Evolutionary conservation across 1,284 basidiomycete genomes (phyloP).

Genomic region (Ustilago bromivora): DNA sequence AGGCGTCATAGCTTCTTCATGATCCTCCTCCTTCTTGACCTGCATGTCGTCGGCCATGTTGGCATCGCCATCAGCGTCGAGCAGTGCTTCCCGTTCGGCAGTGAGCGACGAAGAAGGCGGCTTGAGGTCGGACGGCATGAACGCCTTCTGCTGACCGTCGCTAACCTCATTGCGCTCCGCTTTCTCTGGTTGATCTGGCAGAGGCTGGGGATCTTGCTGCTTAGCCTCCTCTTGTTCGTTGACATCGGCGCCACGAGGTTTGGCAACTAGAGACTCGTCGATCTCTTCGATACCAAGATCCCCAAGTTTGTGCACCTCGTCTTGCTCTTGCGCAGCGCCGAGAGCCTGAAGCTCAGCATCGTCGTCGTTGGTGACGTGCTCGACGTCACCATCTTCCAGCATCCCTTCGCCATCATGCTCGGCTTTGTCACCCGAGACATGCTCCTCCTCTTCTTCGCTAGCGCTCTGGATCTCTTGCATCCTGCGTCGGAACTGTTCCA

Average conservation of each 20-base stretch:
- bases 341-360: conserved; percentile 88
- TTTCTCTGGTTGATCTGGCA: conserved; percentile 62
- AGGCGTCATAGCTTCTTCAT: conserved; percentile 57
- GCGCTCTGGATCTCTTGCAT: conserved; percentile 84
- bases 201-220: conserved; percentile 32
- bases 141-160: conserved; percentile 55
- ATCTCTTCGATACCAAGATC: conserved; percentile 59
- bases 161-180: conserved; percentile 65
- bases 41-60: conserved; percentile 74
- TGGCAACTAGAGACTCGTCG: conserved; percentile 64
- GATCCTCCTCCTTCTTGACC: conserved; percentile 70
- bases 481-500: conserved; percentile 84
- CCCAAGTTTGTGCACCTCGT: conserved; percentile 77
- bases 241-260: conserved; percentile 62
- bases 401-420: conserved; percentile 73
- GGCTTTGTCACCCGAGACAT: conserved; percentile 62
- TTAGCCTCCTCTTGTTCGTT: conserved; percentile 33
- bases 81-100: conserved; percentile 36
- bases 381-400: conserved; percentile 73
- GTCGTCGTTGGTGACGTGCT: conserved; percentile 81
- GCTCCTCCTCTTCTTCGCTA: conserved; percentile 70
- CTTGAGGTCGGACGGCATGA: conserved; percentile 60
- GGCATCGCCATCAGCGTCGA: conserved; percentile 42
- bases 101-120: conserved; percentile 23
- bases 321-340: conserved; percentile 79